These are phyloP conservation scores for Cyclospora cayetanensis DNA, from an alignment of 169 alveolate genomes.

Conservation along the genomic window DNA sequence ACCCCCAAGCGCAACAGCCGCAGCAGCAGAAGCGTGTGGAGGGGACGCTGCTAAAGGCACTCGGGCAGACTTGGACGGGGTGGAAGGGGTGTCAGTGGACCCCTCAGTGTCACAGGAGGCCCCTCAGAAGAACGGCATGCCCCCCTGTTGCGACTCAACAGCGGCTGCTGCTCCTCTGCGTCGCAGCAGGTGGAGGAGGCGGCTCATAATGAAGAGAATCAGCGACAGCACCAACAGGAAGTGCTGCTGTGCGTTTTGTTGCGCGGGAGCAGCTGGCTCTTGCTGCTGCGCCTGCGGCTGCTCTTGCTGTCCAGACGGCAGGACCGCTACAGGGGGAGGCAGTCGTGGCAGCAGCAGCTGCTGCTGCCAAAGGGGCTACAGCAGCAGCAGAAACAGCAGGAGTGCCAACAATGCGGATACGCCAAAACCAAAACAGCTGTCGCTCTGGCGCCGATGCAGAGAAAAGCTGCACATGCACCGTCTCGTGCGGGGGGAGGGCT, in stretches of 20 bases:
- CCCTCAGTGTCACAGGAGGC: no score
- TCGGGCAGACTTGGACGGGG: background rate
- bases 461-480: slow-evolving; percentile 57
- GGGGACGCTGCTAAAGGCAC: background rate
- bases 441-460: slow-evolving; percentile 53
- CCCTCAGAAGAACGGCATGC: background rate
- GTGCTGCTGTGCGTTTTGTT: background rate
- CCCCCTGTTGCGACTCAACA: background rate
- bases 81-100: no score
- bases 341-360: background rate
- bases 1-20: no score
- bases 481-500: background rate
- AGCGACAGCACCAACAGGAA: slow-evolving; percentile 11
- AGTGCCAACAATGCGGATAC: background rate
- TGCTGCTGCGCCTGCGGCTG: background rate
- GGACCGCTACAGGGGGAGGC: background rate
- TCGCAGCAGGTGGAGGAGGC: slow-evolving; percentile 9
- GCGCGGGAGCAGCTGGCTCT: background rate
- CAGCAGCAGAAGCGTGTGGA: background rate
- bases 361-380: background rate
- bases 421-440: background rate
- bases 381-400: slow-evolving; percentile 21
- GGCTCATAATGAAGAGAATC: background rate
- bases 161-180: background rate
- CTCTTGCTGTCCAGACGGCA: background rate